A percentile compares a stretch with the other conserved stretches of the same genome.
Evolutionary conservation across 345 rosid genomes (phyloP).

Genomic region (Rhizophora apiculata): DNA sequence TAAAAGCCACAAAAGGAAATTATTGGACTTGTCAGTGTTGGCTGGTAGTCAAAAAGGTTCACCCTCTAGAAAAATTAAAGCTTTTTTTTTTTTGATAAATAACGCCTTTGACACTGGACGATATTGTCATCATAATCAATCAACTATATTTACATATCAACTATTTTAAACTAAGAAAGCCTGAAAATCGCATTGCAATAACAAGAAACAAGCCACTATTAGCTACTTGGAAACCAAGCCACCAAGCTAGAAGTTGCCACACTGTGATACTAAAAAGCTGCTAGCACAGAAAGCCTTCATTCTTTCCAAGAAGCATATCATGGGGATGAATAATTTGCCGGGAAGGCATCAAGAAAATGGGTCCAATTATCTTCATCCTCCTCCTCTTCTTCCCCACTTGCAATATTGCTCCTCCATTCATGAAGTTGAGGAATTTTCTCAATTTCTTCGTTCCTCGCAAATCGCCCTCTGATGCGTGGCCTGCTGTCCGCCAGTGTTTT

Average conservation of each 20-base stretch:
- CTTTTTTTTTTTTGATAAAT: not conserved
- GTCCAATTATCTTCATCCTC: slow-evolving; percentile 69
- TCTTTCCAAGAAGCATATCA: not conserved
- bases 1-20: too few relatives aligned
- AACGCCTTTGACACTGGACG: not conserved
- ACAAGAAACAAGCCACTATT: not conserved
- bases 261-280: slow-evolving; percentile 5
- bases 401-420: slow-evolving; percentile 38
- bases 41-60: too few relatives aligned
- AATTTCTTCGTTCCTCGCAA: slow-evolving; percentile 79
- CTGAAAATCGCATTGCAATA: slow-evolving; percentile 3
- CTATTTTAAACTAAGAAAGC: slow-evolving; percentile 16
- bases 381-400: slow-evolving; percentile 40
- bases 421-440: slow-evolving; percentile 43
- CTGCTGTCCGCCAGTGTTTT: slow-evolving; percentile 94
- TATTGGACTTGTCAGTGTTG: too few relatives aligned
- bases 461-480: slow-evolving; percentile 90
- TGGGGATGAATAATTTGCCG: slow-evolving; percentile 44
- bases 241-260: slow-evolving; percentile 3
- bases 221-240: slow-evolving; percentile 7
- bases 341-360: slow-evolving; percentile 57
- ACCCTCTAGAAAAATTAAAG: too few relatives aligned
- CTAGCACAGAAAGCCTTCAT: not conserved
- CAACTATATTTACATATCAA: slow-evolving; percentile 21
- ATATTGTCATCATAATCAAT: not conserved